A percentile compares a stretch with the other conserved stretches of the same genome.
phyloP scores from a whole-genome alignment of 176 grass and related monocot genomes.

The Ensete ventricosum region DNA sequence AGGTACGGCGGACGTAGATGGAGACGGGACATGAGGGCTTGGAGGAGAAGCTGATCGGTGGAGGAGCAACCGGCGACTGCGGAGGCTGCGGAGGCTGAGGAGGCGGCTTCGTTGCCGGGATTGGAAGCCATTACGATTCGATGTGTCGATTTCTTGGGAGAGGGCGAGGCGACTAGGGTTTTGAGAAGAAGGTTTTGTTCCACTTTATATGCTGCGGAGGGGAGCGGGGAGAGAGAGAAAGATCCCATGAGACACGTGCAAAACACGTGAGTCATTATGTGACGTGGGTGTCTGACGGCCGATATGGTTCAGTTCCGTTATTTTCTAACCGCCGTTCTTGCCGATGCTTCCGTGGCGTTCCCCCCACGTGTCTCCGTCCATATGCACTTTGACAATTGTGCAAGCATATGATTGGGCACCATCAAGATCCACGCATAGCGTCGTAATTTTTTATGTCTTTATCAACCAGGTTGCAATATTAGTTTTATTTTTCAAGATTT shows the following conservation, averaged over 20 bases:
- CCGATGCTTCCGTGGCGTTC: too few relatives aligned
- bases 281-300: too few relatives aligned
- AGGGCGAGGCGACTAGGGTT: neutral
- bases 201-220: too few relatives aligned
- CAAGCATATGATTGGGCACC: neutral
- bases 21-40: conserved; percentile 74
- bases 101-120: conserved; percentile 19
- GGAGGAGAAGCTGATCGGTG: conserved; percentile 70
- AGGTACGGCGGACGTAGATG: conserved; percentile 90
- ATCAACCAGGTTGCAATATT: too few relatives aligned
- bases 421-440: too few relatives aligned
- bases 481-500: too few relatives aligned
- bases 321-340: too few relatives aligned
- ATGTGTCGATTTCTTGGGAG: neutral
- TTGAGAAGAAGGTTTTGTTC: neutral
- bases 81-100: conserved; percentile 8
- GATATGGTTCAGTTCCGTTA: too few relatives aligned
- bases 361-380: too few relatives aligned
- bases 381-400: neutral
- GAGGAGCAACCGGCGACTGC: conserved; percentile 28
- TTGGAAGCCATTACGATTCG: neutral
- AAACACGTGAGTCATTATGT: neutral
- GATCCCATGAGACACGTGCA: neutral
- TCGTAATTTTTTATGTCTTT: too few relatives aligned
- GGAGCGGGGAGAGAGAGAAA: neutral